Conservation (phyloP, 1,284 basidiomycete genomes). For the Apiotrichum gamsii region DNA sequence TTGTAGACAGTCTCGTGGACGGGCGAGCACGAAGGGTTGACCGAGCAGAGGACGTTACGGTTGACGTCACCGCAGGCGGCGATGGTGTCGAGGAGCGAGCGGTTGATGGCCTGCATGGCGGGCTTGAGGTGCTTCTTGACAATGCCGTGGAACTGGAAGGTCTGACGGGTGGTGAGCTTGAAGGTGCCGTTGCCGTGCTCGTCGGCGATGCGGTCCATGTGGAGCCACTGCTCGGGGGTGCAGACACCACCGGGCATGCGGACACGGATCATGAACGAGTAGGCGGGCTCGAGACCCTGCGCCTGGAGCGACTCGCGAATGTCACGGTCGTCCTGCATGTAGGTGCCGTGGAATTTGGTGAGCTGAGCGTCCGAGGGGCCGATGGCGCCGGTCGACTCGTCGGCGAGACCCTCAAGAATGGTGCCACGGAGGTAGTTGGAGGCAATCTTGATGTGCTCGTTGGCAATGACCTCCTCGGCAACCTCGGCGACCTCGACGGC, state of each 20-base stretch:
- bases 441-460: conserved; percentile 99
- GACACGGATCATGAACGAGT: conserved; percentile 97
- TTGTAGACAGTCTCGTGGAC: conserved; percentile 79
- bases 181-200: conserved; percentile 91
- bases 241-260: conserved; percentile 95
- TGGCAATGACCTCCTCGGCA: conserved; percentile 94
- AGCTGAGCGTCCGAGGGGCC: conserved; percentile 86
- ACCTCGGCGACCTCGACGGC: conserved; percentile 80
- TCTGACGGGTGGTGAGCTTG: conserved; percentile 96
- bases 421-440: conserved; percentile 92
- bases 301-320: conserved; percentile 92
- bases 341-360: conserved; percentile 98
- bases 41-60: conserved; percentile 85
- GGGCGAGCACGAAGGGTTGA: conserved; percentile 79
- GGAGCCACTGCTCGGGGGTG: conserved; percentile 83
- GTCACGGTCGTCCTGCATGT: conserved; percentile 96
- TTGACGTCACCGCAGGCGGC: conserved; percentile 95
- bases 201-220: conserved; percentile 92
- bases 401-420: conserved; percentile 83
- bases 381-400: conserved; percentile 80
- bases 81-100: conserved; percentile 84
- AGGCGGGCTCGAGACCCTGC: conserved; percentile 92
- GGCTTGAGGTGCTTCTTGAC: conserved; percentile 93
- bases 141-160: conserved; percentile 99
- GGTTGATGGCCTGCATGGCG: conserved; percentile 94